Evolutionary conservation across 2,329 filamentous ascomycete species (phyloP).

Genomic region (Exophiala viscosa): DNA sequence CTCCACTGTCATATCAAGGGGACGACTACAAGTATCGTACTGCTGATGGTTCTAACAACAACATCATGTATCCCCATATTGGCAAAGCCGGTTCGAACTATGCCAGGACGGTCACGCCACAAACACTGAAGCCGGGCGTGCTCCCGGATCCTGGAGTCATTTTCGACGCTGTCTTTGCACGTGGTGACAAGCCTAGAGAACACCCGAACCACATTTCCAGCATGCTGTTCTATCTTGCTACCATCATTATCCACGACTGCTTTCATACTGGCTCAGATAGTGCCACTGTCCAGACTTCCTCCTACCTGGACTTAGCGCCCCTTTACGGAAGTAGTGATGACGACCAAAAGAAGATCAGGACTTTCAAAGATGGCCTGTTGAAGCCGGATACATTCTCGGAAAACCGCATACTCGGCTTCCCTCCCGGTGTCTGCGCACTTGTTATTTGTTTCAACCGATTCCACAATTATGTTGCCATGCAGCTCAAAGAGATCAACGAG

Average conservation of each 20-base stretch:
- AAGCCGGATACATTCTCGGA: slow-evolving; percentile 66
- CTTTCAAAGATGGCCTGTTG: slow-evolving; percentile 58
- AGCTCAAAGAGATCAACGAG: slow-evolving; percentile 62
- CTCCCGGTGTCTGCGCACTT: slow-evolving; percentile 59
- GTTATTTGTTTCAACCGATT: slow-evolving; percentile 63
- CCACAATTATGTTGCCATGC: slow-evolving; percentile 63
- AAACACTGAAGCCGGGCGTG: slow-evolving; percentile 52
- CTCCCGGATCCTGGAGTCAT: slow-evolving; percentile 61
- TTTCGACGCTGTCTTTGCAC: slow-evolving; percentile 64
- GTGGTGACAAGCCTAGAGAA: slow-evolving; percentile 46
- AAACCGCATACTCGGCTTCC: slow-evolving; percentile 58
- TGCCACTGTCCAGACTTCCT: slow-evolving; percentile 62
- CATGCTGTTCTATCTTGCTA: slow-evolving; percentile 67
- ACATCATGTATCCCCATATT: slow-evolving; percentile 57
- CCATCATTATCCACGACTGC: slow-evolving; percentile 58
- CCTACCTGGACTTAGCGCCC: slow-evolving; percentile 66
- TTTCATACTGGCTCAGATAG: slow-evolving; percentile 62
- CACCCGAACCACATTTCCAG: slow-evolving; percentile 66
- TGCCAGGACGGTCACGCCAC: slow-evolving; percentile 57
- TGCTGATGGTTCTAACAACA: slow-evolving; percentile 38
- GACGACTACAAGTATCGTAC: slow-evolving; percentile 34
- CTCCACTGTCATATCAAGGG: slow-evolving; percentile 34
- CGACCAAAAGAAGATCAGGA: slow-evolving; percentile 59
- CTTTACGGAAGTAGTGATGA: slow-evolving; percentile 62
- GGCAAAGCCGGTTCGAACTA: slow-evolving; percentile 62